phyloP scores from a whole-genome alignment of 208 protist genomes.

The Tritrichomonas musculus region DNA sequence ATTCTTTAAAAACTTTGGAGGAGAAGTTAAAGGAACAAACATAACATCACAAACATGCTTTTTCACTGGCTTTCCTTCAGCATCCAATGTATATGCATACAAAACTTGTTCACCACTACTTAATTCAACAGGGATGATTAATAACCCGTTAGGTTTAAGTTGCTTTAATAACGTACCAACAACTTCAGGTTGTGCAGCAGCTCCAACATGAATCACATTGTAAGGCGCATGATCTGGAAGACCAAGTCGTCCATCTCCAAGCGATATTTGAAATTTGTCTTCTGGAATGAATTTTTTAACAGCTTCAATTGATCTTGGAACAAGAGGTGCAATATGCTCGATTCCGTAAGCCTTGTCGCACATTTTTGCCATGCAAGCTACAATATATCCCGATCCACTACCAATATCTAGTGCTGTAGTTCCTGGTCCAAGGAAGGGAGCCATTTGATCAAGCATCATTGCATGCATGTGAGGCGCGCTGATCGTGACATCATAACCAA shows the following conservation, averaged over 20 bases:
- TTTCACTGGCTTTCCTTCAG: not conserved
- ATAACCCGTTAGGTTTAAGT: not conserved
- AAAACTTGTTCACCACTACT: not conserved
- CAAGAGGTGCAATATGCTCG: not conserved
- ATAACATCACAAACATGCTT: not conserved
- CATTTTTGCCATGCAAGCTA: not conserved
- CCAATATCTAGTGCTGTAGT: not conserved
- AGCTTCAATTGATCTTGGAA: not conserved
- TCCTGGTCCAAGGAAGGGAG: not conserved
- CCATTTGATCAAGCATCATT: not conserved
- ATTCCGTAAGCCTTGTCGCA: not conserved
- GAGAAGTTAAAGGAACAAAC: slow-evolving; percentile 5
- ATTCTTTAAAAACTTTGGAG: too few relatives aligned
- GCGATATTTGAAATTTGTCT: not conserved
- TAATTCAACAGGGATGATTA: not conserved
- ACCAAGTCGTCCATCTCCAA: not conserved
- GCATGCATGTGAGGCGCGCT: slow-evolving; percentile 21
- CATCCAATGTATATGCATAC: not conserved
- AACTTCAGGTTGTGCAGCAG: not conserved
- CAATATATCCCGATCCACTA: not conserved
- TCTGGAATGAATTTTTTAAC: not conserved
- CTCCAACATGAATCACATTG: not conserved
- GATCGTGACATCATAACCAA: not conserved
- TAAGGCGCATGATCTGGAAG: not conserved
- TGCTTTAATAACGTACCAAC: not conserved